Conservation (phyloP, 2,329 filamentous ascomycete genomes). For the Myriosclerotinia duriaeana region DNA sequence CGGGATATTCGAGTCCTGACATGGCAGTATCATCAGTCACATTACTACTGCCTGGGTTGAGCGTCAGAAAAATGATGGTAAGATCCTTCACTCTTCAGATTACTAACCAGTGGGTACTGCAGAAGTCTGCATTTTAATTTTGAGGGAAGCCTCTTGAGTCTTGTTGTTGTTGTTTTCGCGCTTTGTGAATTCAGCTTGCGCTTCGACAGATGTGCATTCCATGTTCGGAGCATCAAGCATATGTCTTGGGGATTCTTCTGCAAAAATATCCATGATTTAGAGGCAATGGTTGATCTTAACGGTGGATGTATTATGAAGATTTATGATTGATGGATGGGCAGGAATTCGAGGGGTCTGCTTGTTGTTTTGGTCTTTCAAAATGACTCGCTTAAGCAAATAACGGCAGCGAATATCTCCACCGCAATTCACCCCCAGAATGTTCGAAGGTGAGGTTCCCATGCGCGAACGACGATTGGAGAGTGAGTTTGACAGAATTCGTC, state of each 20-base stretch:
- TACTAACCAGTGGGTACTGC: background rate
- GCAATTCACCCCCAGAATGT: background rate
- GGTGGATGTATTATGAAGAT: background rate
- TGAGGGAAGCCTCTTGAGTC: background rate
- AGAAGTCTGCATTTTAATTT: background rate
- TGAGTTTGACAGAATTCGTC: background rate
- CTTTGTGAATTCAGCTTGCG: background rate
- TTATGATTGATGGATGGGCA: background rate
- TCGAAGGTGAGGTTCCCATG: fast-evolving
- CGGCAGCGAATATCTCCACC: background rate
- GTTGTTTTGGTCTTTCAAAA: background rate
- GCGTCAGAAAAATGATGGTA: background rate
- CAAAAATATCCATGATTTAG: background rate
- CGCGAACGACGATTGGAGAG: background rate
- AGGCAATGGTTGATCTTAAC: background rate
- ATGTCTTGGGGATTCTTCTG: background rate
- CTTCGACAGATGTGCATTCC: background rate
- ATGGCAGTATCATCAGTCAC: background rate
- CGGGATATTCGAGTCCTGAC: background rate
- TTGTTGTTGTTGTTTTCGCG: background rate
- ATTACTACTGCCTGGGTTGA: background rate
- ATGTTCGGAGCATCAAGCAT: background rate
- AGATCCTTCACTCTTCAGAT: fast-evolving
- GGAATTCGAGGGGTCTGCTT: background rate
- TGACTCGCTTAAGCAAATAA: constrained; percentile 3